Percentiles rank a stretch among this genome's conserved stretches.
Conservation (phyloP, 495 filamentous ascomycete species). For the Lasiosphaeria miniovina region DNA sequence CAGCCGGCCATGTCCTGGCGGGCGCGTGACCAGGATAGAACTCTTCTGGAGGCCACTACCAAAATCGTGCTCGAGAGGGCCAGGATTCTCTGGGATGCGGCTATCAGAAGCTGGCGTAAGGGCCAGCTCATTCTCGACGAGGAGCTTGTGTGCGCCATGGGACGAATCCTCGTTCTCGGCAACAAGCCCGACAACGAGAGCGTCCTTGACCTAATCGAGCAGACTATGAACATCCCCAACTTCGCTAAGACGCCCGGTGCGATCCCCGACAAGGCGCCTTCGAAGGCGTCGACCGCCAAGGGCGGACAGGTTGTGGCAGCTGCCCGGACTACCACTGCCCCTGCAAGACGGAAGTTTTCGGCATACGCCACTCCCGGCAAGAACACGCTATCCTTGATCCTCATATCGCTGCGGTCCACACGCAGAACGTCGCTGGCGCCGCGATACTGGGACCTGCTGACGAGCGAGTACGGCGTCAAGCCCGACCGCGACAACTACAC, state of each 20-base stretch:
- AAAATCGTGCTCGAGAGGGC: conserved; percentile 48
- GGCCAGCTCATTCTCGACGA: conserved; percentile 70
- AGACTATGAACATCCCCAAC: conserved; percentile 69
- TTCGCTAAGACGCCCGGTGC: conserved; percentile 30
- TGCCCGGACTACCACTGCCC: neutral
- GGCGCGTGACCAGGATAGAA: conserved; percentile 12
- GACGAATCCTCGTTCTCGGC: conserved; percentile 61
- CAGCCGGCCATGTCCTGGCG: conserved; percentile 13
- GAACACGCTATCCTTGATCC: conserved; percentile 65
- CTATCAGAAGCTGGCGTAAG: conserved; percentile 66
- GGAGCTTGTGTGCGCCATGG: conserved; percentile 72
- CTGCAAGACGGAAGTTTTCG: neutral
- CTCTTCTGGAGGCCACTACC: conserved; percentile 36
- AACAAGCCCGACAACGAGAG: conserved; percentile 57
- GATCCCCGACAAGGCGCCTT: neutral
- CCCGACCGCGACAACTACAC: conserved; percentile 71
- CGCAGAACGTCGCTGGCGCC: conserved; percentile 47
- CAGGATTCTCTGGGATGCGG: conserved; percentile 74
- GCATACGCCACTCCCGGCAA: conserved; percentile 55
- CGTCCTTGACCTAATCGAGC: conserved; percentile 67
- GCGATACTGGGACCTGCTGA: conserved; percentile 74
- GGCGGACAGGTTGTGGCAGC: neutral
- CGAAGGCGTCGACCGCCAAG: too few species aligned
- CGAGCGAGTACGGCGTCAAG: conserved; percentile 47
- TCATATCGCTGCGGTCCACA: conserved; percentile 58